Percentiles rank a stretch among this genome's conserved stretches.
Conservation (phyloP, 768 basidiomycete species). For the Leccinum obscurum region DNA sequence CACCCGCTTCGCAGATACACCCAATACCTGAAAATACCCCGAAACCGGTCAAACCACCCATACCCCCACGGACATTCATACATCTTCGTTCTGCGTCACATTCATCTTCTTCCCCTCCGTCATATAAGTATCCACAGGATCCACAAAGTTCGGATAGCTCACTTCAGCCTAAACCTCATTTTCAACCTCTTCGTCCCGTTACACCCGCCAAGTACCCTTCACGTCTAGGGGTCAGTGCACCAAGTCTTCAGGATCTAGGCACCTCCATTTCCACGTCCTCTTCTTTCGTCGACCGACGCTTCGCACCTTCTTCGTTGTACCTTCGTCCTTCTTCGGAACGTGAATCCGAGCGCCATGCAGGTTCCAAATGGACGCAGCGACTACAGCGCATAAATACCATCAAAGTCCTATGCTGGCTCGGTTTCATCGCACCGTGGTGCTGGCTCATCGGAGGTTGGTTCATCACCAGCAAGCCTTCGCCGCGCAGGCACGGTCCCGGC, state of each 20-base stretch:
- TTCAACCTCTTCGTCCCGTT: constrained; percentile 17
- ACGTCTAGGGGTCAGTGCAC: constrained; percentile 17
- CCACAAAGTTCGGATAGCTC: constrained; percentile 21
- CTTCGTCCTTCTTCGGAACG: constrained; percentile 36
- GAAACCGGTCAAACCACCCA: constrained; percentile 20
- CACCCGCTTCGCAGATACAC: constrained; percentile 1
- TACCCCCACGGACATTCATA: constrained; percentile 17
- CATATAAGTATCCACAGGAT: constrained; percentile 21
- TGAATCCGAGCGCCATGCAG: constrained; percentile 23
- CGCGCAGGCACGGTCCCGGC: constrained; percentile 15
- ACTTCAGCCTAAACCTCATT: constrained; percentile 5
- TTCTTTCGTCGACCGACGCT: constrained; percentile 54
- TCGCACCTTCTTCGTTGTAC: constrained; percentile 45
- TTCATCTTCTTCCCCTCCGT: constrained; percentile 27
- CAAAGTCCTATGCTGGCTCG: constrained; percentile 71
- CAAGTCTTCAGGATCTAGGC: constrained; percentile 30
- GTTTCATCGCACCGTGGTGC: constrained; percentile 70
- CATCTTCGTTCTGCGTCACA: constrained; percentile 20
- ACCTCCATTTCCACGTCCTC: constrained; percentile 40
- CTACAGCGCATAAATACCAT: constrained; percentile 34
- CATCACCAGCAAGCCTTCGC: constrained; percentile 25
- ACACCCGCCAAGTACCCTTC: constrained; percentile 9
- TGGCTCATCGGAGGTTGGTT: constrained; percentile 83
- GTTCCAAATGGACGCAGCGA: constrained; percentile 14
- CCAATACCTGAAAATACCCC: constrained; percentile 5